Evolutionary conservation across 2,329 filamentous ascomycete genomes (phyloP), one percentile per base, ranked within the genome.

Genomic region (Fusarium zealandicum): DNA sequence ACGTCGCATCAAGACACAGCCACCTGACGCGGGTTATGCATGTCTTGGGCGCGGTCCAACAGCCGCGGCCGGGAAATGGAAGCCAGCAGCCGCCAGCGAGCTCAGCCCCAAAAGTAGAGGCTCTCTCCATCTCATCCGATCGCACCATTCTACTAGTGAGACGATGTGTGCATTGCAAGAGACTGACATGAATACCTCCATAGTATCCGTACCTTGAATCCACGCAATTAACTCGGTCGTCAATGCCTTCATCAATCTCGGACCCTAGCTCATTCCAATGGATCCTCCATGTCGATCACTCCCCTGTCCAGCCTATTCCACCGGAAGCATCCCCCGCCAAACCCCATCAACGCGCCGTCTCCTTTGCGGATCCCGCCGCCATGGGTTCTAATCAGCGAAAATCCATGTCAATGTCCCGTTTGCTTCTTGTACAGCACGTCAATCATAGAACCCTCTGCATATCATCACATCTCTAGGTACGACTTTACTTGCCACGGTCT

Each of bases 371-470:
- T 56, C 59, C 54, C 46, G 25, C 22, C 48, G 28, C 17, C 37
- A 17, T 43, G 50, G 50, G 53, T 36, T 42, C 44, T 42, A 54
- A 48, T 63, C 46, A 49, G 25, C 18, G 39, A 51, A 32, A 51
- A 32, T n/a, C n/a, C n/a, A n/a, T 52, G 59, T 63, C 54, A 62
- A 62, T 62, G 46, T 63, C 59, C 59, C 51, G 54, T 49, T 45
- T 41, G 32, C 45, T 59, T 59, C 41, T 18, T 25, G 13, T 11
- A 14, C 20, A 7, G 20, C 20, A 22, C 7, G 20, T 5, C 20
- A 22, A 5, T 22, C 20, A 22, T 22, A 4, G 7, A 22, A 22
- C 7, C n/a, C n/a, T n/a, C n/a, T 22, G 20, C 22, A 8, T n/a
- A n/a, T 25, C 22, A 8, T 25, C 22, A 25, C 22, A 7, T 25